phyloP scores from a whole-genome alignment of 2,329 filamentous ascomycete species.

The Ramularia endophylla region DNA sequence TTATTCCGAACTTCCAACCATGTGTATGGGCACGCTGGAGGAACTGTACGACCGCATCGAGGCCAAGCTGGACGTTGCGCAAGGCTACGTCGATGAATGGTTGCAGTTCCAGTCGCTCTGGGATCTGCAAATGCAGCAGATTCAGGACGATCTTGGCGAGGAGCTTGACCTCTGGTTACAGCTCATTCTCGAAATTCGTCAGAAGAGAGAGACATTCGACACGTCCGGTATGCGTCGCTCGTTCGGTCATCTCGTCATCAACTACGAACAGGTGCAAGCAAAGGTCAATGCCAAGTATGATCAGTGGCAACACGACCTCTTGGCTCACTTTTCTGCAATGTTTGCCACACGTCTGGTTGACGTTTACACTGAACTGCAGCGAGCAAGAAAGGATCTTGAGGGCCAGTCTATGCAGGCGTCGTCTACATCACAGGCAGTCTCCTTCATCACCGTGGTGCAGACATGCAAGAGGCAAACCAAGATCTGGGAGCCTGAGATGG shows the following conservation, averaged over 20 bases:
- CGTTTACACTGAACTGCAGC: constrained; percentile 84
- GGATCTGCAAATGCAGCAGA: constrained; percentile 94
- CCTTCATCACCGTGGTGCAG: constrained; percentile 97
- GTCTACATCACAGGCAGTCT: constrained; percentile 93
- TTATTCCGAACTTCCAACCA: constrained; percentile 78
- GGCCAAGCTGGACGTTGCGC: constrained; percentile 71
- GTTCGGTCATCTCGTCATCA: constrained; percentile 91
- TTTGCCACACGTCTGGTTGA: constrained; percentile 88
- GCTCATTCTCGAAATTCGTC: constrained; percentile 92
- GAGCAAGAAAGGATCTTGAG: constrained; percentile 84
- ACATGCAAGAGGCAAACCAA: constrained; percentile 92
- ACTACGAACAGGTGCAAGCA: constrained; percentile 97
- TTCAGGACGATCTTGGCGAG: constrained; percentile 87
- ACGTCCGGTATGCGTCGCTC: constrained; percentile 89
- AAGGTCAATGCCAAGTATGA: constrained; percentile 99
- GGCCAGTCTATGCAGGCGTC: constrained; percentile 86
- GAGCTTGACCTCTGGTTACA: constrained; percentile 91
- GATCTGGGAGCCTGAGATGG: constrained; percentile 90
- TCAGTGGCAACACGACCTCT: constrained; percentile 97
- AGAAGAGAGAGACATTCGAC: constrained; percentile 93
- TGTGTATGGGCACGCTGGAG: constrained; percentile 72
- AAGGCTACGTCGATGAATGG: constrained; percentile 93
- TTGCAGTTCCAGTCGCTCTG: constrained; percentile 97
- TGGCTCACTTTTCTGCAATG: constrained; percentile 85
- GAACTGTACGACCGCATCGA: constrained; percentile 80